These are phyloP conservation scores for Fusarium brachygibbosum DNA, from an alignment of 2,329 filamentous ascomycete species.

Conservation along the genomic window DNA sequence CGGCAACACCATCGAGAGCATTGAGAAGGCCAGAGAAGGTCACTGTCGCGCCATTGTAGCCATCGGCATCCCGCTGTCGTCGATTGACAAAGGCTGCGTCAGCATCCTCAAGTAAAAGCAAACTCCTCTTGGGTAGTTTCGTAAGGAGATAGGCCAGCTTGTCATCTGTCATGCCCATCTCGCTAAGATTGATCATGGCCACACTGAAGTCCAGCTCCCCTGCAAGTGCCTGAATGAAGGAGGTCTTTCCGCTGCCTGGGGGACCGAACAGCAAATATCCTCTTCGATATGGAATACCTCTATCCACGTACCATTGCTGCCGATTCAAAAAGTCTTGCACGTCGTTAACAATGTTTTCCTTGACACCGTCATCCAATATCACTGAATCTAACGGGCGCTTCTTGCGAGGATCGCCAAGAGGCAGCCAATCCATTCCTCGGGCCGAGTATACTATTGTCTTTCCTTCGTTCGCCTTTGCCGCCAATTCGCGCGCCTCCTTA, in stretches of 20 bases:
- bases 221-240: conserved; percentile 94
- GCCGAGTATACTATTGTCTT: conserved; percentile 94
- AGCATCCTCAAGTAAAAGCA: conserved; percentile 89
- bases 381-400: conserved; percentile 92
- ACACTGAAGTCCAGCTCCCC: conserved; percentile 94
- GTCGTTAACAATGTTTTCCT: conserved; percentile 83
- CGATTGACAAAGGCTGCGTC: conserved; percentile 92
- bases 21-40: conserved; percentile 94
- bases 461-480: conserved; percentile 84
- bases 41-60: conserved; percentile 87
- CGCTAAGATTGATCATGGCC: conserved; percentile 90
- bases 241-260: conserved; percentile 92
- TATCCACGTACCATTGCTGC: conserved; percentile 89
- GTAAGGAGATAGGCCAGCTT: conserved; percentile 87
- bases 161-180: conserved; percentile 90
- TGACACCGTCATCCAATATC: conserved; percentile 84
- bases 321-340: conserved; percentile 85
- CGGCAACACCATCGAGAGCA: conserved; percentile 90
- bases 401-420: conserved; percentile 84
- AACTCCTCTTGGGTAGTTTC: conserved; percentile 84
- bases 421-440: conserved; percentile 85
- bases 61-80: conserved; percentile 80
- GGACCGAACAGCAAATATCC: conserved; percentile 92
- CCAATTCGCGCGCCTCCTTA: conserved; percentile 84
- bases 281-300: conserved; percentile 92